A percentile compares a stretch with the other conserved stretches of the same genome.
These are phyloP conservation scores for Cnidoscolus chayamansa DNA, from an alignment of 441 rosid species.

Conservation along the genomic window DNA sequence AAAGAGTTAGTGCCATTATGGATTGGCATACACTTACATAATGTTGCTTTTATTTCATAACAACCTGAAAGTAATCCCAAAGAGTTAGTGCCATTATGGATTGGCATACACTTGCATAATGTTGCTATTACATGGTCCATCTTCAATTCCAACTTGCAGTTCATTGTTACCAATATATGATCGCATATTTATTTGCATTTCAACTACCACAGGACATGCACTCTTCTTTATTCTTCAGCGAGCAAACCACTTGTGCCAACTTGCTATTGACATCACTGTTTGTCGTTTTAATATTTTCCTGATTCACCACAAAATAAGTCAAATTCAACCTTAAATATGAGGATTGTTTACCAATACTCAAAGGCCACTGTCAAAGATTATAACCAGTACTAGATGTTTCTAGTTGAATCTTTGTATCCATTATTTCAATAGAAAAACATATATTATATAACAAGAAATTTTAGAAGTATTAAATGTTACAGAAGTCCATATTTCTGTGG, in stretches of 20 bases:
- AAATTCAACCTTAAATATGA: neutral
- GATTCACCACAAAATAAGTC: neutral
- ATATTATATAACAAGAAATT: slow-evolving; percentile 3
- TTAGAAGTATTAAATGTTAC: too few relatives aligned
- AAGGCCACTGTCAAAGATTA: neutral
- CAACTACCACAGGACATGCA: slow-evolving; percentile 81
- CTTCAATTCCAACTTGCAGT: neutral
- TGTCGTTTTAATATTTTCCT: slow-evolving; percentile 21
- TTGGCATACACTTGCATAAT: slow-evolving; percentile 3
- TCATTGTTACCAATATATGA: neutral
- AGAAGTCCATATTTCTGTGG: neutral
- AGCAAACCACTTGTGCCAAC: slow-evolving; percentile 48
- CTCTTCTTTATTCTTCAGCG: slow-evolving; percentile 60
- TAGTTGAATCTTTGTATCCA: slow-evolving; percentile 29
- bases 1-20: slow-evolving; percentile 6
- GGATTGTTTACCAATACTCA: neutral
- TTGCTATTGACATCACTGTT: neutral
- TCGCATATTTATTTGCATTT: neutral
- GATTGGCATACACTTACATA: slow-evolving; percentile 9
- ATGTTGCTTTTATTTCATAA: neutral
- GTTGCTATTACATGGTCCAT: neutral
- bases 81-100: slow-evolving; percentile 9
- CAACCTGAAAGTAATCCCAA: neutral
- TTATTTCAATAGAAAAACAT: slow-evolving; percentile 25
- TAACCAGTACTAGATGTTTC: slow-evolving; percentile 28